Evolutionary conservation across 805 yeast genomes (phyloP).

Genomic region (Candida ulmi): DNA sequence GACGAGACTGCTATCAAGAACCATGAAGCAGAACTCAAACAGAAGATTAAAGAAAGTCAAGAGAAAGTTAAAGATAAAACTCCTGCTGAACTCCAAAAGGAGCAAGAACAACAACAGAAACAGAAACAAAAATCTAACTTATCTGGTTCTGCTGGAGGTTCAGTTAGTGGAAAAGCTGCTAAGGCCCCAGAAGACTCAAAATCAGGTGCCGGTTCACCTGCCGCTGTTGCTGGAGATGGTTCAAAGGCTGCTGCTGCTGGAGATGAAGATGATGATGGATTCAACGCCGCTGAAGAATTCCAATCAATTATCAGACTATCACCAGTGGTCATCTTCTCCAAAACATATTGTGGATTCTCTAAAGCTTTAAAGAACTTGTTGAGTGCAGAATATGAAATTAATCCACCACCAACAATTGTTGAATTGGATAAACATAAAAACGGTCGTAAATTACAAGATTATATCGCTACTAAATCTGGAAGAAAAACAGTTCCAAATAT

Average conservation of each 20-base stretch:
- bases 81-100: constrained; percentile 3
- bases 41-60: constrained; percentile 8
- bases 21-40: constrained; percentile 27
- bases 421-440: constrained; percentile 79
- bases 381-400: constrained; percentile 54
- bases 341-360: constrained; percentile 69
- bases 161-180: constrained; percentile 1
- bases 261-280: constrained; percentile 16
- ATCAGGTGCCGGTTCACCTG: not conserved
- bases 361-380: constrained; percentile 64
- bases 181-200: constrained; percentile 3
- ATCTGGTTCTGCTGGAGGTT: too few relatives aligned
- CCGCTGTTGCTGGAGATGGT: not conserved
- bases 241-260: not conserved
- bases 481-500: constrained; percentile 90
- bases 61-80: constrained; percentile 6
- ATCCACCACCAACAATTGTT: constrained; percentile 67
- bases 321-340: constrained; percentile 59
- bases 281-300: constrained; percentile 50
- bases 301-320: constrained; percentile 50
- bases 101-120: not conserved
- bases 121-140: constrained; percentile 4
- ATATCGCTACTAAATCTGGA: constrained; percentile 64
- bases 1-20: constrained; percentile 37
- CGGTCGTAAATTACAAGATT: constrained; percentile 71